Conservation (phyloP, 2,329 filamentous ascomycete species). For the Fusarium goolgardi region DNA sequence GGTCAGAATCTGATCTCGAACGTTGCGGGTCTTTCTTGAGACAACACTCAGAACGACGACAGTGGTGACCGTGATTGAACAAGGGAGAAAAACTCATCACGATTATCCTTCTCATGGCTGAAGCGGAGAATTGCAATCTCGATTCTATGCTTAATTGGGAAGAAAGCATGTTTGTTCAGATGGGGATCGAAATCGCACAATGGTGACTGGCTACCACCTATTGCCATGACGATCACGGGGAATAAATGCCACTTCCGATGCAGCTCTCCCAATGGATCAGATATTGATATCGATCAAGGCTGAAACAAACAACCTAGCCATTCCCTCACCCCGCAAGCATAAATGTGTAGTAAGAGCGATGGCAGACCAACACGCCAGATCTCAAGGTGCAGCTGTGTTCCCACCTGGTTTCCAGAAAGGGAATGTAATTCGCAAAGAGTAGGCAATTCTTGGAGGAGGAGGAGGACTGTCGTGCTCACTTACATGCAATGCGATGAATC, state of each 20-base stretch:
- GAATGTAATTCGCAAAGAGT: conserved; percentile 28
- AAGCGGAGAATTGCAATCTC: background rate
- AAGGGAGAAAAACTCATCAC: conserved; percentile 5
- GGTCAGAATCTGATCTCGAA: conserved; percentile 28
- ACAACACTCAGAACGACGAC: background rate
- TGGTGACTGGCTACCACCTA: background rate
- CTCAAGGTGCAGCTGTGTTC: conserved; percentile 29
- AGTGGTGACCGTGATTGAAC: background rate
- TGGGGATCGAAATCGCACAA: background rate
- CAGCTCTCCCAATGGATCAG: background rate
- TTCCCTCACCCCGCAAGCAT: background rate
- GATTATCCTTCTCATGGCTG: background rate
- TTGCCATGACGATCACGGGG: background rate
- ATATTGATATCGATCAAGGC: conserved; percentile 4
- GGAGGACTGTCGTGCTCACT: background rate
- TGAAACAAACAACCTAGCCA: conserved; percentile 20
- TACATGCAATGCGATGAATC: conserved; percentile 4
- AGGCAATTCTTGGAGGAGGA: background rate
- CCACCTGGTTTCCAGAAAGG: conserved; percentile 31
- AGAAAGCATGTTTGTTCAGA: background rate
- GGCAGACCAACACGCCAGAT: conserved; percentile 23
- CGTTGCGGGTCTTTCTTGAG: conserved; percentile 25
- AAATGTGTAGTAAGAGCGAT: conserved; percentile 19
- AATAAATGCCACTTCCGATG: background rate
- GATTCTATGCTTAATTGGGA: background rate